Evolutionary conservation across 768 basidiomycete genomes (phyloP).

Genomic region (Chalciporus piperatus): DNA sequence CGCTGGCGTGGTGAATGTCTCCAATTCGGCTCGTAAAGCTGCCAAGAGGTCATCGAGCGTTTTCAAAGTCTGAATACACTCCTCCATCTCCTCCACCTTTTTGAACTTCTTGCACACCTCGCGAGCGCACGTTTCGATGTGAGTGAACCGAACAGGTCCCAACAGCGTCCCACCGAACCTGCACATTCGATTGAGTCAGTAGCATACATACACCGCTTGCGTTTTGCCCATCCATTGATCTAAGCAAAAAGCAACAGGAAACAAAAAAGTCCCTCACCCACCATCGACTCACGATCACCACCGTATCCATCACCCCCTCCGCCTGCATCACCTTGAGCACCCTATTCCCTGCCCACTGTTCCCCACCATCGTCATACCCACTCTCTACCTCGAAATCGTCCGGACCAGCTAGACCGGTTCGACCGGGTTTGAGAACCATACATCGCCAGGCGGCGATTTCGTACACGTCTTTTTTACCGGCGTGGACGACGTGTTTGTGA

Average conservation of each 20-base stretch:
- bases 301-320: conserved; percentile 72
- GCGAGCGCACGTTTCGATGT: conserved; percentile 71
- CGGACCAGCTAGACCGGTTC: conserved; percentile 62
- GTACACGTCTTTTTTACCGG: conserved; percentile 54
- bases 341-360: conserved; percentile 64
- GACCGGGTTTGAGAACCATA: conserved; percentile 66
- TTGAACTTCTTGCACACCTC: conserved; percentile 75
- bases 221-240: too few relatives aligned
- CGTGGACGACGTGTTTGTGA: conserved; percentile 56
- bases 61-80: conserved; percentile 51
- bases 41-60: conserved; percentile 61
- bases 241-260: neutral
- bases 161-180: conserved; percentile 85
- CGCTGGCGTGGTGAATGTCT: neutral
- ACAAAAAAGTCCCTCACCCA: conserved; percentile 31
- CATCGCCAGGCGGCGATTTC: conserved; percentile 79
- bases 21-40: conserved; percentile 49
- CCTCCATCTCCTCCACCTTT: conserved; percentile 64
- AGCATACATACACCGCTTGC: too few relatives aligned
- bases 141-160: conserved; percentile 71
- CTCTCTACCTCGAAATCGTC: conserved; percentile 70
- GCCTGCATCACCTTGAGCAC: conserved; percentile 66
- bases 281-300: conserved; percentile 80
- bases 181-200: neutral
- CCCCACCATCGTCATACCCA: conserved; percentile 74